These are phyloP conservation scores for Arabis alpina DNA, from an alignment of 345 rosid species.

Conservation along the genomic window DNA sequence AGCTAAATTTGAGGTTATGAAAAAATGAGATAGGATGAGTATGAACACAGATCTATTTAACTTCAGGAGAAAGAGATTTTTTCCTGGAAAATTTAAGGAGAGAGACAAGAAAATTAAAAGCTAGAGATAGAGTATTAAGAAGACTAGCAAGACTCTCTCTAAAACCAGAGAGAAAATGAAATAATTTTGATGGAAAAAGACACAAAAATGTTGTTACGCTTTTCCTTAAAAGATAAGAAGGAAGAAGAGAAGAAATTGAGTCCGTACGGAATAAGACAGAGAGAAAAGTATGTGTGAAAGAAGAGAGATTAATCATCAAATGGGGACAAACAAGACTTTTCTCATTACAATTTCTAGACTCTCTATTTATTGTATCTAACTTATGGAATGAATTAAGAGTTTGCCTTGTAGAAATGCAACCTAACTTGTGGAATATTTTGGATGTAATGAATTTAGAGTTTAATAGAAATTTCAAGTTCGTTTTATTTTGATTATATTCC, in stretches of 20 bases:
- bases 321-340: conserved; percentile 9
- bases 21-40: not conserved
- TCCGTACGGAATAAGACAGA: conserved; percentile 7
- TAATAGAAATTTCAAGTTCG: not conserved
- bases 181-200: conserved; percentile 15
- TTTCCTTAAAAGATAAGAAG: conserved; percentile 4
- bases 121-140: not conserved
- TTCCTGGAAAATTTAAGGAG: conserved; percentile 32
- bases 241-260: conserved; percentile 29
- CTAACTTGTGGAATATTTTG: not conserved
- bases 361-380: not conserved
- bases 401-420: not conserved
- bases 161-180: not conserved
- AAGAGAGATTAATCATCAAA: conserved; percentile 9
- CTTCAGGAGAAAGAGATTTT: conserved; percentile 15
- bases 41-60: conserved; percentile 43
- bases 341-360: conserved; percentile 12
- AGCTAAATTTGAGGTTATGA: not conserved
- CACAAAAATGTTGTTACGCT: conserved; percentile 11
- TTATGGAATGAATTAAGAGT: not conserved
- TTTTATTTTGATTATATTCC: not conserved
- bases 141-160: not conserved
- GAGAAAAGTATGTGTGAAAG: conserved; percentile 34
- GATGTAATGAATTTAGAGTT: not conserved
- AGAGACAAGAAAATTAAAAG: conserved; percentile 18